Conservation (phyloP, 148 eudicot species). For the Limonium bicolor region DNA sequence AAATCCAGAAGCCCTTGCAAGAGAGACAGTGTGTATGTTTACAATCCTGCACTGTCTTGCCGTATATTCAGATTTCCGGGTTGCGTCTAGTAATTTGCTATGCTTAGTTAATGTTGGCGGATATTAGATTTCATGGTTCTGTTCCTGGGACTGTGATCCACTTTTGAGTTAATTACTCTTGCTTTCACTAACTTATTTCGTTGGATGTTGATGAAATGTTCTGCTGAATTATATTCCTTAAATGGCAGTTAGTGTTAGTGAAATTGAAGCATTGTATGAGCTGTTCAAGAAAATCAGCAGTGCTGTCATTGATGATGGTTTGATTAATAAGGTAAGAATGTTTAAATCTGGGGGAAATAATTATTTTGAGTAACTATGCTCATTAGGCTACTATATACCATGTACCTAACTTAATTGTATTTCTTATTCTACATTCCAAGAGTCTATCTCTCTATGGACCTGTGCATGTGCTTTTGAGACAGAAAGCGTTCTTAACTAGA, state of each 20-base stretch:
- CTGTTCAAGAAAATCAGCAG: slow-evolving; percentile 61
- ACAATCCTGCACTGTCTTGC: neutral
- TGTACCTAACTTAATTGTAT: neutral
- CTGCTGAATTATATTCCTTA: slow-evolving; percentile 3
- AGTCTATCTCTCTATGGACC: neutral
- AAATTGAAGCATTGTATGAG: slow-evolving; percentile 62
- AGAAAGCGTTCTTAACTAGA: neutral
- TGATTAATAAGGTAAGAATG: slow-evolving; percentile 45
- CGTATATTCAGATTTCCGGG: no score
- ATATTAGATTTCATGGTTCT: no score
- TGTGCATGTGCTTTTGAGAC: neutral
- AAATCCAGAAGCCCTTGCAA: slow-evolving; percentile 17
- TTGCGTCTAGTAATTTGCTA: no score
- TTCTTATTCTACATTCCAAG: neutral
- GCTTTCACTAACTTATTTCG: neutral
- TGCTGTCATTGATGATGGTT: slow-evolving; percentile 55
- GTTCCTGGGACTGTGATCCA: no score
- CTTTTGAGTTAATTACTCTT: no score
- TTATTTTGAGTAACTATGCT: neutral
- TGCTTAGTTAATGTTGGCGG: no score
- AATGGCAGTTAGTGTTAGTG: slow-evolving; percentile 53
- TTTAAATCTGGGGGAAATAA: neutral
- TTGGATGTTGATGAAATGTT: neutral
- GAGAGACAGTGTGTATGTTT: slow-evolving; percentile 21
- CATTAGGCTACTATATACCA: neutral